phyloP scores from a whole-genome alignment of 495 filamentous ascomycete species.

The Neurospora discreta region DNA sequence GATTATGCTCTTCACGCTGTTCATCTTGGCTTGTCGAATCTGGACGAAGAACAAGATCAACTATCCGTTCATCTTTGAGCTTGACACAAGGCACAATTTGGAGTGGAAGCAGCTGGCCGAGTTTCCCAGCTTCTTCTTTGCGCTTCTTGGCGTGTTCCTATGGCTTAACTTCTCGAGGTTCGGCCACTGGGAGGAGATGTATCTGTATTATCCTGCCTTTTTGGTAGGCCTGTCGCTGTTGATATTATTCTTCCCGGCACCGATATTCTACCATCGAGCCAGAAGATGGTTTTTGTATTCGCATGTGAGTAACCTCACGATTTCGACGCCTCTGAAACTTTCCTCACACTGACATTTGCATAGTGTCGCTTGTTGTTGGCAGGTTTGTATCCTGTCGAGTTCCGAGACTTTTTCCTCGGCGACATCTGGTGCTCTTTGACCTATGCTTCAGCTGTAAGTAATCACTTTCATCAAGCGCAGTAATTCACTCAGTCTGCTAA shows the following conservation, averaged over 20 bases:
- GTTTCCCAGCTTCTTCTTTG: slow-evolving; percentile 66
- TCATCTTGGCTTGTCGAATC: slow-evolving; percentile 66
- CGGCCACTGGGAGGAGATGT: slow-evolving; percentile 51
- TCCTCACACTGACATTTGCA: neutral
- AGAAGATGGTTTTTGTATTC: slow-evolving; percentile 78
- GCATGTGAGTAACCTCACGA: slow-evolving; percentile 45
- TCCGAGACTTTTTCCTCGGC: slow-evolving; percentile 92
- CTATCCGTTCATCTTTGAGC: slow-evolving; percentile 93
- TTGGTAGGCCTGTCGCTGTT: slow-evolving; percentile 54
- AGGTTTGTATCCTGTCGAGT: slow-evolving; percentile 87
- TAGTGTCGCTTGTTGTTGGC: slow-evolving; percentile 80
- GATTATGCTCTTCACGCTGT: slow-evolving; percentile 60
- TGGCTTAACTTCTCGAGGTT: slow-evolving; percentile 75
- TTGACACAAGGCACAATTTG: slow-evolving; percentile 70
- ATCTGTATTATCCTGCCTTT: slow-evolving; percentile 81
- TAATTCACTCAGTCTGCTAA: neutral
- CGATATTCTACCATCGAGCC: slow-evolving; percentile 61
- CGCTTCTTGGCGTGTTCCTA: slow-evolving; percentile 67
- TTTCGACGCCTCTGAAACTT: neutral
- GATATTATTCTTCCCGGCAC: slow-evolving; percentile 65
- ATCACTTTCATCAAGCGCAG: neutral
- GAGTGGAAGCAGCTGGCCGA: slow-evolving; percentile 86
- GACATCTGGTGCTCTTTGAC: slow-evolving; percentile 96
- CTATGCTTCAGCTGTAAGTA: slow-evolving; percentile 74
- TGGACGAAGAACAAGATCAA: slow-evolving; percentile 83